Base-by-base conservation (phyloP, 1,284 basidiomycete species). In the Sphagnurus paluster region DNA sequence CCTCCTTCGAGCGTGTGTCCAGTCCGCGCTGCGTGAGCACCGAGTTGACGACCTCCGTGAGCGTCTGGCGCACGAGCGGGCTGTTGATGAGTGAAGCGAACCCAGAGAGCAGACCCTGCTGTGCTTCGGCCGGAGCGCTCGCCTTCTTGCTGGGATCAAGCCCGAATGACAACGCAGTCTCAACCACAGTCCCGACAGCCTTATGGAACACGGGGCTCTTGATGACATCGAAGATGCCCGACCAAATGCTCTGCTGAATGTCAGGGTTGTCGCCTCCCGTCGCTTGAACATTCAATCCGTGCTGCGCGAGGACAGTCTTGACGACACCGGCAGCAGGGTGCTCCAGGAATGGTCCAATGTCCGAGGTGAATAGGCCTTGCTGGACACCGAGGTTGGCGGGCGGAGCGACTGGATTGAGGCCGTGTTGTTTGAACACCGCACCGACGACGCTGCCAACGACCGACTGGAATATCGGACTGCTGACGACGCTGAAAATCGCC, bases 151-250 rank as follows among this genome's bases (percentile, higher is more conserved):
- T 34, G 29, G 29, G 26, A 14, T 44, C 26, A 11, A 41, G 10
- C 14, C 25, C 33, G 21, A 37, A 28, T 21, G 19, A 23, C 35
- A 44, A 29, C 2, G 35, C 30, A 11, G 43, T 37, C 21, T 39
- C 39, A 29, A 45, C 21, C 9, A 32, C 36, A 20, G n/a, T 39
- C n/a, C 36, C 43, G 3, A 39, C 36, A 23, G 23, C 36, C 13
- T 45, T 10, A 14, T 39, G 43, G 20, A 45, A 45, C 11, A 37
- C 24, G 17, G 43, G 43, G 21, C 28, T 39, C 36, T 39, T 30
- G 19, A 45, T 5, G 13, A 39, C 28, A 11, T 19, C 16, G 19
- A 23, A 16, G 19, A 45, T 33, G 9, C 43, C 36, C 6, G 36
- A 23, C 26, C 13, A 14, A 19, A 37, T 29, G 20, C 13, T 11